phyloP scores from a whole-genome alignment of 73 alveolate genomes.

The Tetrahymena thermophila region DNA sequence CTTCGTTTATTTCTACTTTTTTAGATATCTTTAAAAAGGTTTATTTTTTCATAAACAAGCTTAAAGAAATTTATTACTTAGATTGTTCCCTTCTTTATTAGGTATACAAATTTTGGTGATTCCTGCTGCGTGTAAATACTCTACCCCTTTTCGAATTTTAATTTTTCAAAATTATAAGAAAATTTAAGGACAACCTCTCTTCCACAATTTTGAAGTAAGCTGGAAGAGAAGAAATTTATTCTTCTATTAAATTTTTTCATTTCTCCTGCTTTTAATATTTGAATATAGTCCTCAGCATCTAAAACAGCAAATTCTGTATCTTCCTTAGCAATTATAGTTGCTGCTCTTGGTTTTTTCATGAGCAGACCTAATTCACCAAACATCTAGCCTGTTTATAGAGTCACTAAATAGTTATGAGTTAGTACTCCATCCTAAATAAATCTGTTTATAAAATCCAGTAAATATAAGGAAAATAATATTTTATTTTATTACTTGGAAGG shows the following conservation, averaged over 20 bases:
- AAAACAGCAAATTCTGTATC: neutral
- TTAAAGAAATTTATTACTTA: neutral
- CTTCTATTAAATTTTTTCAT: neutral
- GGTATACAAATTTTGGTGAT: neutral
- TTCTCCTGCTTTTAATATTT: neutral
- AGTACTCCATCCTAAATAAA: neutral
- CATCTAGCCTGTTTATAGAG: neutral
- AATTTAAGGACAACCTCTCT: neutral
- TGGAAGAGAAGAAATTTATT: neutral
- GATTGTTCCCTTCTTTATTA: neutral
- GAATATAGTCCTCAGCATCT: neutral
- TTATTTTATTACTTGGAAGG: neutral
- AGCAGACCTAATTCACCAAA: neutral
- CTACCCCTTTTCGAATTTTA: neutral
- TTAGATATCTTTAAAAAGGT: neutral
- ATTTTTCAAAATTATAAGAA: neutral
- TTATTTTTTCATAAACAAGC: neutral
- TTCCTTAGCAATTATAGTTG: neutral
- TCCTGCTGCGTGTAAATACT: neutral
- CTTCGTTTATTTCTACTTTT: neutral
- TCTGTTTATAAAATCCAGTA: neutral
- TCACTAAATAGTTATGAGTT: neutral
- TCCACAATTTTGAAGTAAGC: neutral
- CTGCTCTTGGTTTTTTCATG: neutral
- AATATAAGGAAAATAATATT: neutral